Evolutionary conservation across 192 early-diverging fungal genomes (phyloP), one percentile per base, ranked within the genome.

Genomic region (Dimargaris cristalligena): DNA sequence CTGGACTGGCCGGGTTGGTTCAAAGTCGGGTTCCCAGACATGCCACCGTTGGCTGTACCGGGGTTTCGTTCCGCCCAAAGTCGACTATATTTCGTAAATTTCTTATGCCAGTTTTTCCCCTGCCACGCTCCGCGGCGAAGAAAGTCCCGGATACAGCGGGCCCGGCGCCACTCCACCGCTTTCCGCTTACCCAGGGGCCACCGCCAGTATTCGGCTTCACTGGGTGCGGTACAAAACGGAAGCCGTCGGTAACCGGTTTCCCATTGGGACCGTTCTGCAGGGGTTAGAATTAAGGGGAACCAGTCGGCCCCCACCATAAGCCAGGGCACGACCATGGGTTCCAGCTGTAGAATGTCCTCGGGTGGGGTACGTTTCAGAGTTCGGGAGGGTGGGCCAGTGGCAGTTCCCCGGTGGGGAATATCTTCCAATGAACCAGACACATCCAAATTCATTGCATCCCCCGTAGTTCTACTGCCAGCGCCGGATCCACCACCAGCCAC

Each of bases 131-230:
- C 25, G 16, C 38, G 32, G 1, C 22, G 30, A 18, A 57, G 33
- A 35, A 57, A 57, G 0, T 57, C 32, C 0, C 33, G 31, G 18
- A 57, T 57, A 34, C 55, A 57, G 2, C 55, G 55, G 11, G 55
- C 55, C 16, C 55, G 55, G 13, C 55, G 55, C 55, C 55, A 57
- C 28, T 57, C 55, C 55, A 57, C 55, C 2, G 55, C 55, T 9
- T 34, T 8, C 23, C 49, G 38, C 49, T 34, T 62, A 9, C 41
- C 52, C 44, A 45, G 47, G 45, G 56, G 32, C 51, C 44, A 54
- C 61, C n/a, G 14, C 34, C 41, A 33, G 23, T 34, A 68, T 23
- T 9, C 20, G 26, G 28, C 26, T 58, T 59, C 59, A 32, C 54
- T 41, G n/a, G 30, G 0, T 0, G 55, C 55, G 6, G 55, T 57